A percentile compares a stretch with the other conserved stretches of the same genome.
Conservation (phyloP, 176 grass and related monocot genomes). For the Lolium multiflorum region DNA sequence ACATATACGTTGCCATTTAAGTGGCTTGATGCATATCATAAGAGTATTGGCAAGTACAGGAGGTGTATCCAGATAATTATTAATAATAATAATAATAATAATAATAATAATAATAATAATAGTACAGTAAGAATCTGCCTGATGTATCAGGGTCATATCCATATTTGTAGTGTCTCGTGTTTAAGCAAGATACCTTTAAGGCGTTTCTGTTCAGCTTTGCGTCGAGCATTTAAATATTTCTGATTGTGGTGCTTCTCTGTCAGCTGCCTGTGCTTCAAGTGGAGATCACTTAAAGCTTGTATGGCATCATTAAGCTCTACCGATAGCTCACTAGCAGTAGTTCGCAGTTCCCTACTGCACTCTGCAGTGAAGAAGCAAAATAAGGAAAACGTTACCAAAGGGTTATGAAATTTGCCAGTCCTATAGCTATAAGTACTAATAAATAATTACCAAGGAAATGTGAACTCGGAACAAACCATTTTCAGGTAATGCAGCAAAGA, state of each 20-base stretch:
- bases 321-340: slow-evolving; percentile 43
- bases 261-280: slow-evolving; percentile 76
- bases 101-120: too few relatives aligned
- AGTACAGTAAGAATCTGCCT: background rate
- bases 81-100: too few relatives aligned
- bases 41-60: background rate
- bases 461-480: slow-evolving; percentile 54
- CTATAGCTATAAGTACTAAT: slow-evolving; percentile 12
- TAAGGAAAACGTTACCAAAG: slow-evolving; percentile 21
- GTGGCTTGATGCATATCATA: background rate
- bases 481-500: slow-evolving; percentile 54
- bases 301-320: slow-evolving; percentile 62
- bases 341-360: slow-evolving; percentile 39
- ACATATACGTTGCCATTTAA: background rate
- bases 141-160: background rate
- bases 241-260: slow-evolving; percentile 59
- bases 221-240: slow-evolving; percentile 54
- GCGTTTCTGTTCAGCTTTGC: slow-evolving; percentile 72
- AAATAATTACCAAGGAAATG: slow-evolving; percentile 41
- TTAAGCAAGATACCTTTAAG: slow-evolving; percentile 72
- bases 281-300: slow-evolving; percentile 60
- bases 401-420: slow-evolving; percentile 7
- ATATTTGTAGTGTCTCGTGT: background rate
- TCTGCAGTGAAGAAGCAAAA: slow-evolving; percentile 56
- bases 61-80: background rate